Evolutionary conservation across 805 yeast genomes (phyloP).

Genomic region (Wickerhamomyces subpelliculosus): DNA sequence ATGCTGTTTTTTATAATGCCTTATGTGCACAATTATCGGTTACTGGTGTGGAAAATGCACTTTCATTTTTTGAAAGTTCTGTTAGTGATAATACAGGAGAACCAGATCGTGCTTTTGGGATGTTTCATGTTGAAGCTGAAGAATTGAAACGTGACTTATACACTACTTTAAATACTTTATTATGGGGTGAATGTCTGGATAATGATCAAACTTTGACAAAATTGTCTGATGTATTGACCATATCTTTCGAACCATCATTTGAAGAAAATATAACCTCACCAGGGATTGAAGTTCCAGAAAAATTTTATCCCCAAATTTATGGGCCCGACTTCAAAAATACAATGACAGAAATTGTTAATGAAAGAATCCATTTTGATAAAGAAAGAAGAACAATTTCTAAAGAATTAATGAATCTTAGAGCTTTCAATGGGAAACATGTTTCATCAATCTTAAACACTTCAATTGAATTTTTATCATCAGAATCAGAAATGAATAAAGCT

Average conservation of each 20-base stretch:
- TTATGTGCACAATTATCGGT: constrained; percentile 6
- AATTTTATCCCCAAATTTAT: constrained; percentile 34
- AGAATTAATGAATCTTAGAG: constrained; percentile 20
- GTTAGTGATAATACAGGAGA: constrained; percentile 2
- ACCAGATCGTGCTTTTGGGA: constrained; percentile 12
- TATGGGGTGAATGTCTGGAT: constrained; percentile 25
- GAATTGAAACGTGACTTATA: constrained; percentile 24
- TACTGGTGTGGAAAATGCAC: constrained; percentile 2
- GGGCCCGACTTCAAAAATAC: constrained; percentile 19
- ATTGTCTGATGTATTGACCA: constrained; percentile 28
- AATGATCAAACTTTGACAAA: constrained; percentile 15
- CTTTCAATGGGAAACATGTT: constrained; percentile 27
- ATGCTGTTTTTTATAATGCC: constrained; percentile 10
- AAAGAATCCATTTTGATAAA: constrained; percentile 2
- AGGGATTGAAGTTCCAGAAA: constrained; percentile 24
- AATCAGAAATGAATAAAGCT: neutral
- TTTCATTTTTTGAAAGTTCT: constrained; percentile 4
- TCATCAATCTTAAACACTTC: constrained; percentile 19
- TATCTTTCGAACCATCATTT: constrained; percentile 21
- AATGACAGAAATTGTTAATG: constrained; percentile 3
- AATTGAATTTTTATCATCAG: constrained; percentile 16
- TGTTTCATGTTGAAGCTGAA: constrained; percentile 28
- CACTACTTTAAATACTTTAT: constrained; percentile 24
- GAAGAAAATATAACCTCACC: constrained; percentile 5
- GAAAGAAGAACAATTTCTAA: constrained; percentile 12